phyloP scores from a whole-genome alignment of 176 grass and related monocot species.

The Juncus effusus region DNA sequence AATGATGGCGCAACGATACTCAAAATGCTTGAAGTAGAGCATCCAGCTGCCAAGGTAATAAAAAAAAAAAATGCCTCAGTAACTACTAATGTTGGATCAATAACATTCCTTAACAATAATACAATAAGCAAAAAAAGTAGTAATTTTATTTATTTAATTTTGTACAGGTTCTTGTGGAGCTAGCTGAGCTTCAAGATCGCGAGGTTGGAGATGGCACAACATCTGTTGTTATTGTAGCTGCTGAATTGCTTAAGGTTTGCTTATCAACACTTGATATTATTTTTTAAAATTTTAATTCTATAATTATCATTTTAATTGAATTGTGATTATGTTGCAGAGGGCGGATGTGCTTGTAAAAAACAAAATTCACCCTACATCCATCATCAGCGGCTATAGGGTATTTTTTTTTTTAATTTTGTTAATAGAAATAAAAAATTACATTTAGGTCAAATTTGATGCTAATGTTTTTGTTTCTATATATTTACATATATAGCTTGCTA shows the following conservation, averaged over 20 bases:
- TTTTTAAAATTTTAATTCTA: conserved; percentile 9
- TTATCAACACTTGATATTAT: not conserved
- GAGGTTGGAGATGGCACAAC: conserved; percentile 98
- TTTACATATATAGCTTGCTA: conserved; percentile 58
- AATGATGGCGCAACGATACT: conserved; percentile 95
- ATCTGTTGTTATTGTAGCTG: conserved; percentile 73
- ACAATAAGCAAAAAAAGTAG: not conserved
- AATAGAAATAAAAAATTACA: not conserved
- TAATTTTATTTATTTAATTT: not conserved
- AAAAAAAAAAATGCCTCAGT: conserved; percentile 1
- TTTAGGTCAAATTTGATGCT: conserved; percentile 5
- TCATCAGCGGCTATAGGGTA: conserved; percentile 94
- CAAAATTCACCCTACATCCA: conserved; percentile 94
- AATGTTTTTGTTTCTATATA: conserved; percentile 19
- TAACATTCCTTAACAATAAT: not conserved
- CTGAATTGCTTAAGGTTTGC: conserved; percentile 83
- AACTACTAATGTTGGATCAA: not conserved
- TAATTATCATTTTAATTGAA: not conserved
- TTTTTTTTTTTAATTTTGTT: conserved; percentile 15
- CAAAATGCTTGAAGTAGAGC: conserved; percentile 94
- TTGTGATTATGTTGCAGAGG: conserved; percentile 44
- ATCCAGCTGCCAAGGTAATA: conserved; percentile 80
- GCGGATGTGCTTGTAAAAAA: conserved; percentile 88
- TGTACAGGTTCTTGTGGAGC: conserved; percentile 88
- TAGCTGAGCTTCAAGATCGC: conserved; percentile 87